Percentiles rank a stretch among this genome's conserved stretches.
These are phyloP conservation scores for Yamadazyma sp. DNA, from an alignment of 805 yeast species.

Conservation along the genomic window DNA sequence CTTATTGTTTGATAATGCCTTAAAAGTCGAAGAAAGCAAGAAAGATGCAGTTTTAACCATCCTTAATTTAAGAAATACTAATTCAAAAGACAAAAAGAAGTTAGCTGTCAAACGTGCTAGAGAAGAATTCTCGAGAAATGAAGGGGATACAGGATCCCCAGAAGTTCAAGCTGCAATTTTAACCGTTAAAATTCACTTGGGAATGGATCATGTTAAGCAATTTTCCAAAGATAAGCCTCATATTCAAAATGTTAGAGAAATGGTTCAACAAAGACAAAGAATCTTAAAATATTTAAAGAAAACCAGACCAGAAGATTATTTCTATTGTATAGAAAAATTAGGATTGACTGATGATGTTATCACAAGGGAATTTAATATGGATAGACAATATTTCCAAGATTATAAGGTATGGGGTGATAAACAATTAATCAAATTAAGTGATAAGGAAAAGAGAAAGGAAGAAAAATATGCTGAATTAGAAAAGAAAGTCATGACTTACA, in stretches of 20 bases:
- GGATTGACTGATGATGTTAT: constrained; percentile 83
- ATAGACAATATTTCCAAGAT: constrained; percentile 73
- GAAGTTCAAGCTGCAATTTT: constrained; percentile 94
- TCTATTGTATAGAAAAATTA: constrained; percentile 78
- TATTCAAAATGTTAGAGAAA: constrained; percentile 68
- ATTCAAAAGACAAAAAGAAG: constrained; percentile 53
- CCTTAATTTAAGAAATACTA: constrained; percentile 69
- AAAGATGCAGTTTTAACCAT: constrained; percentile 70
- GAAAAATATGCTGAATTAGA: constrained; percentile 30
- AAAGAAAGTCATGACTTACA: constrained; percentile 38
- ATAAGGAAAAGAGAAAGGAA: constrained; percentile 30
- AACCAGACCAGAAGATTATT: constrained; percentile 77
- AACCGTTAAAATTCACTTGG: constrained; percentile 75
- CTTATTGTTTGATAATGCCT: constrained; percentile 25
- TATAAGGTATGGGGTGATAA: constrained; percentile 77
- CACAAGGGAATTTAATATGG: constrained; percentile 77
- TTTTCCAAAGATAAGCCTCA: constrained; percentile 71
- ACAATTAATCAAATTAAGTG: constrained; percentile 50
- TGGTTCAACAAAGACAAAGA: constrained; percentile 87
- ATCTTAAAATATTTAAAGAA: constrained; percentile 78
- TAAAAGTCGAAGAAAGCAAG: constrained; percentile 47
- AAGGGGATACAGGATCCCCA: constrained; percentile 91
- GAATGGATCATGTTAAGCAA: constrained; percentile 66
- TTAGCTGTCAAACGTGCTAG: constrained; percentile 64
- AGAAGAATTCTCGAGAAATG: constrained; percentile 74